Conservation (phyloP, 2,329 filamentous ascomycete species). For the Colletotrichum euphorbiae region DNA sequence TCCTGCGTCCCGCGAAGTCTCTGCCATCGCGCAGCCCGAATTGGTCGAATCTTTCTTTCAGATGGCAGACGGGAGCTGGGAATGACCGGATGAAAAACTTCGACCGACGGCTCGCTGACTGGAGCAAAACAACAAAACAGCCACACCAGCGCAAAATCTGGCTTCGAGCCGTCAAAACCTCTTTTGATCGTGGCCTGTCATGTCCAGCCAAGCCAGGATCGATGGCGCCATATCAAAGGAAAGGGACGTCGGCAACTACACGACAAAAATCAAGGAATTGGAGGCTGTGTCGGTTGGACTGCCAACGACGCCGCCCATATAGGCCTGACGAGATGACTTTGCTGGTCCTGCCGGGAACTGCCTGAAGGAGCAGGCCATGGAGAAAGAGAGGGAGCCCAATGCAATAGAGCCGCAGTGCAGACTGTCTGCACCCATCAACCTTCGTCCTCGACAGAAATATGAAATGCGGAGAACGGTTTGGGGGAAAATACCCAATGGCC, state of each 20-base stretch:
- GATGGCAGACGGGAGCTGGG: slow-evolving; percentile 2
- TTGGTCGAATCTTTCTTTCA: neutral
- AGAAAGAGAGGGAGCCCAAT: neutral
- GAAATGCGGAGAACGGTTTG: slow-evolving; percentile 13
- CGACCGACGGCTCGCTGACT: neutral
- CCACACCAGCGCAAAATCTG: neutral
- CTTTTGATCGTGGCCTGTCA: slow-evolving; percentile 5
- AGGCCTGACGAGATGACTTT: neutral
- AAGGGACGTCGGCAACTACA: neutral
- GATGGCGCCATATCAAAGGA: slow-evolving; percentile 1
- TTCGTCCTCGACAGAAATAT: neutral
- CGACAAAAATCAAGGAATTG: neutral
- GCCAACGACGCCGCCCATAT: slow-evolving; percentile 17
- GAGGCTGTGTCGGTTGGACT: slow-evolving; percentile 15
- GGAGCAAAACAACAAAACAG: neutral
- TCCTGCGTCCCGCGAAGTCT: slow-evolving; percentile 6
- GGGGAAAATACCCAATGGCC: slow-evolving; percentile 1
- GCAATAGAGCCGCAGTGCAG: slow-evolving; percentile 18
- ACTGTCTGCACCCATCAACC: neutral
- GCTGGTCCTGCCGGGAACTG: neutral
- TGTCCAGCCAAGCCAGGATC: neutral
- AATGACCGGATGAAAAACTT: neutral
- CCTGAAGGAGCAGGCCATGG: neutral
- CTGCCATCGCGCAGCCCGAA: slow-evolving; percentile 11
- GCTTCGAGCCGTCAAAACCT: neutral